Conservation (phyloP, 768 basidiomycete species). For the Galerina sulciceps region DNA sequence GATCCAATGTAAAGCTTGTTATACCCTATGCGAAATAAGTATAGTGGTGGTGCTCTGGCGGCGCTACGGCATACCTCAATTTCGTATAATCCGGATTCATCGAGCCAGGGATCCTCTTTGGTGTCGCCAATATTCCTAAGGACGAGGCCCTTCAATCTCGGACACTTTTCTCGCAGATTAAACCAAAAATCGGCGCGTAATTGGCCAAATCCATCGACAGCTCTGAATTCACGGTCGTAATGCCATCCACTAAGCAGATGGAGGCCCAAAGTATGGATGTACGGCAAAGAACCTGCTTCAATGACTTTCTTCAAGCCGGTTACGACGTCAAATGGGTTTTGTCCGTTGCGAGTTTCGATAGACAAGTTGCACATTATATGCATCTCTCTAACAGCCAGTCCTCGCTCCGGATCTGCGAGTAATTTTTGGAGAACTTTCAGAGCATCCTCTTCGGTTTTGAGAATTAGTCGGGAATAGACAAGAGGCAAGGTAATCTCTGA, state of each 20-base stretch:
- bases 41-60: no score
- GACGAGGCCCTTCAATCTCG: neutral
- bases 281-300: neutral
- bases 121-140: neutral
- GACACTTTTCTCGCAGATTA: neutral
- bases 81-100: neutral
- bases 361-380: constrained; percentile 5
- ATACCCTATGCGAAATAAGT: no score
- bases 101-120: neutral
- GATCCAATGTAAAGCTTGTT: no score
- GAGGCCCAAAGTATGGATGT: neutral
- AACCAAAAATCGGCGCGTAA: constrained; percentile 1
- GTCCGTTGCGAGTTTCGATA: neutral
- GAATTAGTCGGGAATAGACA: constrained; percentile 9
- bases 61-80: neutral
- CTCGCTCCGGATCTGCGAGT: neutral
- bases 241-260: neutral
- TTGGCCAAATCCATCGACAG: neutral
- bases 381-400: neutral
- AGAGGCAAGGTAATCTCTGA: constrained; percentile 9
- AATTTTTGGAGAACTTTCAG: neutral
- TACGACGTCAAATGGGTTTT: neutral
- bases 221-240: neutral
- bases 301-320: neutral
- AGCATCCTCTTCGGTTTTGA: constrained; percentile 8